Evolutionary conservation across 768 basidiomycete genomes (phyloP).

Genomic region (Lentinus tigrinus): DNA sequence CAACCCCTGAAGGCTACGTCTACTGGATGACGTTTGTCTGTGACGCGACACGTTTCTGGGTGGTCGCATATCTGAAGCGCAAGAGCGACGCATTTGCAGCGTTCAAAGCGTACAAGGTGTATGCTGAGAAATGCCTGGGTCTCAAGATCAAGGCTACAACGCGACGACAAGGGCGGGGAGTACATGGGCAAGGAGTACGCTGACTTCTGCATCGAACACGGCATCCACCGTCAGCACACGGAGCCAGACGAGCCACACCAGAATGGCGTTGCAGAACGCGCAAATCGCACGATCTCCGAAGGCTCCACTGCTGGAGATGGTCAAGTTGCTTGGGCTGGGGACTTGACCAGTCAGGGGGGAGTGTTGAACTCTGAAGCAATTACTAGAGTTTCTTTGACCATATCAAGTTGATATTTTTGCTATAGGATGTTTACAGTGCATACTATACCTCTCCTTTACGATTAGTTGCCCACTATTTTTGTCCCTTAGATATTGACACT

Average conservation of each 20-base stretch:
- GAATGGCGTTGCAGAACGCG: conserved; percentile 22
- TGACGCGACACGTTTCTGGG: conserved; percentile 1
- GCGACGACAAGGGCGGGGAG: conserved; percentile 30
- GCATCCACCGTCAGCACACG: conserved; percentile 20
- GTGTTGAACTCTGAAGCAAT: too few species aligned
- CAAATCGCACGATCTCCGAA: conserved; percentile 6
- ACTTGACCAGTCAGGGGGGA: too few species aligned
- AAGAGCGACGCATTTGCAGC: conserved; percentile 26
- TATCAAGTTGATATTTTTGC: too few species aligned
- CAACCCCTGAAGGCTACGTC: conserved; percentile 6
- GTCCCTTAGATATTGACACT: too few species aligned
- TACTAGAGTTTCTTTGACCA: too few species aligned
- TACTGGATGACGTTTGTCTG: conserved; percentile 15
- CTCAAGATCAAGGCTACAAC: conserved; percentile 16
- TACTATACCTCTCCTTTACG: too few species aligned
- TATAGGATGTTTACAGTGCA: too few species aligned
- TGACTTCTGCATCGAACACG: conserved; percentile 16
- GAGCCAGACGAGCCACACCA: conserved; percentile 16
- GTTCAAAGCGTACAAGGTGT: conserved; percentile 18
- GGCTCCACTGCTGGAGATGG: too few species aligned
- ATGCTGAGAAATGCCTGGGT: conserved; percentile 25
- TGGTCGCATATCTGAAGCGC: conserved; percentile 13
- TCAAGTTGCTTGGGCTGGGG: too few species aligned
- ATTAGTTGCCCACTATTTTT: too few species aligned
- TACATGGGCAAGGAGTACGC: conserved; percentile 23